A percentile compares a stretch with the other conserved stretches of the same genome.
These are phyloP conservation scores for Rhinocladiella similis DNA, from an alignment of 2,329 filamentous ascomycete genomes.

Conservation along the genomic window DNA sequence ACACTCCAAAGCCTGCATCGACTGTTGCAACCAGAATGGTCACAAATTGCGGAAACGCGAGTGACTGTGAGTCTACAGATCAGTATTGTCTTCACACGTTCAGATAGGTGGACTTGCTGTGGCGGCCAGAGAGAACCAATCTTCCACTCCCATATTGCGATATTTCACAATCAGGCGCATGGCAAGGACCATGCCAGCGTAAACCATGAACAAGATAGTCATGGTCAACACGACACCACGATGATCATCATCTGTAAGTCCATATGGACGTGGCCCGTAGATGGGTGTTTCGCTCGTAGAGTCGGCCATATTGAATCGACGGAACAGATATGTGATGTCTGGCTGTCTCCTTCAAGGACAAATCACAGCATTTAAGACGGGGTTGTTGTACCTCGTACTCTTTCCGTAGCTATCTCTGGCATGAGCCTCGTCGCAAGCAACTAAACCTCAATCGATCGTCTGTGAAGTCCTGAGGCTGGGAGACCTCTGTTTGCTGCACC, in stretches of 20 bases:
- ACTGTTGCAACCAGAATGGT: slow-evolving; percentile 13
- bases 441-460: too few relatives aligned
- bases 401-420: too few relatives aligned
- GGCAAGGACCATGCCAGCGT: slow-evolving; percentile 18
- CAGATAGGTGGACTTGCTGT: slow-evolving; percentile 7
- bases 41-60: slow-evolving; percentile 15
- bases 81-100: neutral
- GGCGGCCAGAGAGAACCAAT: slow-evolving; percentile 18
- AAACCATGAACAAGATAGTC: slow-evolving; percentile 15
- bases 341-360: neutral
- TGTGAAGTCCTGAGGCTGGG: too few relatives aligned
- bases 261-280: slow-evolving; percentile 17
- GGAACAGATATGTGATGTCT: neutral
- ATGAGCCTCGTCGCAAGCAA: too few relatives aligned
- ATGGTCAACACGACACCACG: slow-evolving; percentile 17
- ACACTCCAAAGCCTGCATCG: slow-evolving; percentile 13
- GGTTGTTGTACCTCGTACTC: neutral
- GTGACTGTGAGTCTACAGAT: slow-evolving; percentile 1
- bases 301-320: slow-evolving; percentile 3
- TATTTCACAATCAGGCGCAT: slow-evolving; percentile 17
- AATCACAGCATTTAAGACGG: neutral
- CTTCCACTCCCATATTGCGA: slow-evolving; percentile 19
- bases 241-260: slow-evolving; percentile 12
- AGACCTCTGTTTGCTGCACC: too few relatives aligned
- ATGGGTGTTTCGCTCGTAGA: neutral